These are phyloP conservation scores for Porosira glacialis DNA, from an alignment of 352 stramenopile species.

Conservation along the genomic window DNA sequence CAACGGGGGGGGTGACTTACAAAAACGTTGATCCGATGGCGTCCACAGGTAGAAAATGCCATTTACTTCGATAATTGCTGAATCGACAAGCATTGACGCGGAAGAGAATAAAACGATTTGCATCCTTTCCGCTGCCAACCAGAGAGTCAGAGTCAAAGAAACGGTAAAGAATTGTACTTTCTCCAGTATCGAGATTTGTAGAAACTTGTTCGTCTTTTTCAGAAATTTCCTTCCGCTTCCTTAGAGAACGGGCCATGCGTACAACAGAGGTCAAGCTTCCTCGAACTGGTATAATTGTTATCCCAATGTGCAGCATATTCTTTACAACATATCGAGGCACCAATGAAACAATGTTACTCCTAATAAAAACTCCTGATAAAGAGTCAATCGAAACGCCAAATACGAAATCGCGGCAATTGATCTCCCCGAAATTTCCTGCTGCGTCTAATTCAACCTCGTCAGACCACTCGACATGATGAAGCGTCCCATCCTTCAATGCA, in stretches of 20 bases:
- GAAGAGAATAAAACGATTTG: conserved; percentile 39
- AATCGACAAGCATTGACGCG: conserved; percentile 34
- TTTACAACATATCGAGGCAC: conserved; percentile 55
- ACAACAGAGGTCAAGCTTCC: conserved; percentile 25
- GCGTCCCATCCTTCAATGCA: conserved; percentile 11
- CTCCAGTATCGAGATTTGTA: conserved; percentile 16
- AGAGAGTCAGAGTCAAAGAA: too few species aligned
- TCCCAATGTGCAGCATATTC: conserved; percentile 49
- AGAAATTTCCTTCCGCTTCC: conserved; percentile 2
- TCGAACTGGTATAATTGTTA: conserved; percentile 38
- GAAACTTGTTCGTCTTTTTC: conserved; percentile 11
- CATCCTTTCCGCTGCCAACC: too few species aligned
- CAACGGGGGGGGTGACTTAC: too few species aligned
- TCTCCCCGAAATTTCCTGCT: conserved; percentile 30
- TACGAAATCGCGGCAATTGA: conserved; percentile 42
- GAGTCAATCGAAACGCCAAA: conserved; percentile 47
- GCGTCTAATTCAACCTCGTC: conserved; percentile 43
- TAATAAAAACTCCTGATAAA: conserved; percentile 45
- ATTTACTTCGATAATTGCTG: conserved; percentile 14
- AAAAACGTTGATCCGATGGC: conserved; percentile 16
- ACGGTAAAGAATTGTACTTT: conserved; percentile 36
- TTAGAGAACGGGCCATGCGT: conserved; percentile 15
- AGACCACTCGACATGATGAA: conserved; percentile 38
- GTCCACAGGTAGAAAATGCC: conserved; percentile 24
- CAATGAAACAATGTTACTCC: conserved; percentile 41